Evolutionary conservation across 31 red algal genomes (phyloP), one percentile per base, ranked within the genome.

Genomic region (Asparagopsis taxiformis): DNA sequence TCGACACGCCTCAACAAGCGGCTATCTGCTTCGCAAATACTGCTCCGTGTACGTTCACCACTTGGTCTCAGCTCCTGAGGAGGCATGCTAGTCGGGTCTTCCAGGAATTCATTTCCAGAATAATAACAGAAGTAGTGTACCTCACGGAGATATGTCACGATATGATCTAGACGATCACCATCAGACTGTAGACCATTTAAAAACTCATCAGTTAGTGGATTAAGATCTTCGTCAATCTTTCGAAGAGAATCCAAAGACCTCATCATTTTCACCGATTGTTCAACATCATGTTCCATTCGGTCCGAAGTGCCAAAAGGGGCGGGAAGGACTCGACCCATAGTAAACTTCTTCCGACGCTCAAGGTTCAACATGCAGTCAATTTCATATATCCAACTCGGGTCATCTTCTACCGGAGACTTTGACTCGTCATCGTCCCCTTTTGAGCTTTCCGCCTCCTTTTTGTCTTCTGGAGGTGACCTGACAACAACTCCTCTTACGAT

Each of bases 101-200:
- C 86, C 21, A 90, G 30, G 72, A 75, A 90, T 39, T 90, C 86
- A 31, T 82, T 80, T n/a, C 75, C 86, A 49, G 86, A 80, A 56
- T 90, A 90, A 49, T 90, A 90, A 43, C 64, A 72, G 31, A 74
- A 90, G 24, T 73, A 69, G 62, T 90, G 86, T 23, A 82, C 77
- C 32, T 74, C 70, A 3, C 86, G 62, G 17, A 90, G 63, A 31
- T 90, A 90, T 34, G 70, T 68, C 19, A 70, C 50, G 41, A 62
- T 46, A 31, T 75, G 62, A 35, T 90, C 86, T 24, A 90, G 49
- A 25, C 86, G 77, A 2, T 54, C 38, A 17, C 57, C 71, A 44
- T 76, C 72, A n/a, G 19, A 24, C 44, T 39, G 25, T 16, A 90
- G 72, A 3, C 16, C 7, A 10, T 55, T 51, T 0, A 90, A 16